phyloP scores from a whole-genome alignment of 352 stramenopile species.

The Pilasporangium apinafurcum region DNA sequence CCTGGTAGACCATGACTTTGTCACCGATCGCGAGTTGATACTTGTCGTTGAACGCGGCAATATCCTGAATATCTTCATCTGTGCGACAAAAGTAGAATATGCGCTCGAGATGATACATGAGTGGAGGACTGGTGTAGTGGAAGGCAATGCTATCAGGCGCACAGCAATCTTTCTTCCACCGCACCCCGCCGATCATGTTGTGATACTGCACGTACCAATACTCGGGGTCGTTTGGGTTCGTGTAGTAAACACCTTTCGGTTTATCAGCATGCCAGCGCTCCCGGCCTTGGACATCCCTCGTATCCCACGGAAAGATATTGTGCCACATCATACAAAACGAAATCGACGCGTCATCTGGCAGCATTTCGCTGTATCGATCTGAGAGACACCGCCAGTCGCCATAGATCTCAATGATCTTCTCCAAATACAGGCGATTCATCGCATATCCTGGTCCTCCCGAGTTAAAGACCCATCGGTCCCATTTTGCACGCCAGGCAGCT shows the following conservation, averaged over 20 bases:
- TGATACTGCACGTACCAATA: conserved; percentile 79
- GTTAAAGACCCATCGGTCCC: conserved; percentile 76
- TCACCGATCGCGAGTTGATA: conserved; percentile 43
- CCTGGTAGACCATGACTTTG: conserved; percentile 32
- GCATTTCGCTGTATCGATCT: conserved; percentile 57
- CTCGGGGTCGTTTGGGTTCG: conserved; percentile 34
- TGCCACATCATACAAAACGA: conserved; percentile 87
- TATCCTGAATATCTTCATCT: conserved; percentile 28
- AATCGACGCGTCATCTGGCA: conserved; percentile 74
- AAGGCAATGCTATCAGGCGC: conserved; percentile 69
- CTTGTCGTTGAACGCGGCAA: conserved; percentile 48
- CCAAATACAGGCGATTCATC: conserved; percentile 74
- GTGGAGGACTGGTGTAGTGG: conserved; percentile 60
- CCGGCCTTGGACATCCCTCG: conserved; percentile 51
- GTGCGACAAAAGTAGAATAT: conserved; percentile 63
- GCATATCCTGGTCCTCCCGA: conserved; percentile 67
- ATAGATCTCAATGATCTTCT: conserved; percentile 56
- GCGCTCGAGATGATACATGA: conserved; percentile 81
- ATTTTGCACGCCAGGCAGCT: conserved; percentile 41
- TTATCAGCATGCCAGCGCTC: conserved; percentile 77
- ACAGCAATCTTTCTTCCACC: conserved; percentile 33
- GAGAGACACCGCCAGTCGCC: conserved; percentile 55
- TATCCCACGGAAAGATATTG: conserved; percentile 65
- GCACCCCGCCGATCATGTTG: conserved; percentile 55
- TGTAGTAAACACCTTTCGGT: conserved; percentile 60